phyloP scores from a whole-genome alignment of 129 eudicot genomes.

The Kitagawia praeruptora region DNA sequence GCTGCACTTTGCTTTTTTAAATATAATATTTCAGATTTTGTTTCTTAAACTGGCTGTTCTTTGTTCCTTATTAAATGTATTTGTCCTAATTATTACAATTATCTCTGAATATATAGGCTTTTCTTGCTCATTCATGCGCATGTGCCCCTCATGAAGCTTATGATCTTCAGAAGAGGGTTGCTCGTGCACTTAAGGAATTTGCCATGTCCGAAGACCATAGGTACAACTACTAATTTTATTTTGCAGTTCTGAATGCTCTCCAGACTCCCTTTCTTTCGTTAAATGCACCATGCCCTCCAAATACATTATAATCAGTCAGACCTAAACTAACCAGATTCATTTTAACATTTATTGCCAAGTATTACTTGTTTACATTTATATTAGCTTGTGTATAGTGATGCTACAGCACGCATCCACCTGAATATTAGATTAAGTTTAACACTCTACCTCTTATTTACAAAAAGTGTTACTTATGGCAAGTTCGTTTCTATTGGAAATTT shows the following conservation, averaged over 20 bases:
- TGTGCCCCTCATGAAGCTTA: constrained; percentile 66
- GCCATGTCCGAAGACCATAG: constrained; percentile 89
- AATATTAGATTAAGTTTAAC: too few relatives aligned
- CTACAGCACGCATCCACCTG: too few relatives aligned
- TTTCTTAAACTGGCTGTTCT: not conserved
- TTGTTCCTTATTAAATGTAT: not conserved
- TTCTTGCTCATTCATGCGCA: constrained; percentile 75
- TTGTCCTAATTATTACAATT: not conserved
- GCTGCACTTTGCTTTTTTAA: not conserved
- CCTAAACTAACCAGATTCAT: too few relatives aligned
- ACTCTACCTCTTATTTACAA: too few relatives aligned
- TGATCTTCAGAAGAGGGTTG: constrained; percentile 97
- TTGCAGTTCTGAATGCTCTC: not conserved
- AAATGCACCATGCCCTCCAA: not conserved
- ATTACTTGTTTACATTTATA: too few relatives aligned
- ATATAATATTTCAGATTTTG: not conserved
- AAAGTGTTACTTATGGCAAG: too few relatives aligned
- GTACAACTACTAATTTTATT: constrained; percentile 21
- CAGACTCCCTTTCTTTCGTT: not conserved
- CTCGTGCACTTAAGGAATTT: constrained; percentile 92
- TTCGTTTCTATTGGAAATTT: too few relatives aligned
- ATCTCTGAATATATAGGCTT: constrained; percentile 42
- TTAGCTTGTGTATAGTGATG: too few relatives aligned
- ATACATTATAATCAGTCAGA: not conserved
- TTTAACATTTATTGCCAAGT: too few relatives aligned